Base-by-base conservation (phyloP, 176 grass and related monocot genomes). In the Tillandsia fasciculata region DNA sequence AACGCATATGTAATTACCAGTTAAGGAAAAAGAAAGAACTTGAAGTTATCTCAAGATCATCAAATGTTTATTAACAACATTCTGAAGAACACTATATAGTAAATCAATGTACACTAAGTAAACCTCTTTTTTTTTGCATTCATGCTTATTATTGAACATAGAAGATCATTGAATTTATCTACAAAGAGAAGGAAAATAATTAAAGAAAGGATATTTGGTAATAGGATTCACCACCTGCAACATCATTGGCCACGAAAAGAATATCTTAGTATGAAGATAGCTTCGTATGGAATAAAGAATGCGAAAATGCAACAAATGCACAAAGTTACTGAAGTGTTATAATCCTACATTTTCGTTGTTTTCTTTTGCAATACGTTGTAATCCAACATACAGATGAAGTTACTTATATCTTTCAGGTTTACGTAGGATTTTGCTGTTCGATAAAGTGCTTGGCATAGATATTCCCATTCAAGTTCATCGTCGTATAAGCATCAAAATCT, bases 201-300 rank as follows among this genome's bases (percentile, higher is more conserved):
- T 52, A 49, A 3, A 28, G 12, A 26, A 91, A 96, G 88, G 91
- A 96, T 96, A 97, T 97, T 92, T 97, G 20, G 89, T 87, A 70
- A 97, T 87, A 51, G 89, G 94, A 80, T 97, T 97, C 68, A 91
- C 94, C 75, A 97, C 89, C 89, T 92, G 84, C 77, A 87, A 78
- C 5, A 58, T 72, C 77, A 73, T 70, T 10, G 18, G 65, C 9
- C 56, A 61, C 0, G 10, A 20, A 61, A 22, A 61, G 56, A 20
- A 61, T 61, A 61, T 61, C 17, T 42, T 18, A 61, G 15, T 18
- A 61, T 12, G 1, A 18, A 18, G 56, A 9, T 20, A 61, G 12
- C 10, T 18, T 23, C 1, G n/a, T 18, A 61, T 18, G 3, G 7
- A 18, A 59, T 22, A 59, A 59, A 59, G 56, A 61, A 61, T 23